phyloP scores from a whole-genome alignment of 2,329 filamentous ascomycete species.

The Pyricularia pennisetigena region DNA sequence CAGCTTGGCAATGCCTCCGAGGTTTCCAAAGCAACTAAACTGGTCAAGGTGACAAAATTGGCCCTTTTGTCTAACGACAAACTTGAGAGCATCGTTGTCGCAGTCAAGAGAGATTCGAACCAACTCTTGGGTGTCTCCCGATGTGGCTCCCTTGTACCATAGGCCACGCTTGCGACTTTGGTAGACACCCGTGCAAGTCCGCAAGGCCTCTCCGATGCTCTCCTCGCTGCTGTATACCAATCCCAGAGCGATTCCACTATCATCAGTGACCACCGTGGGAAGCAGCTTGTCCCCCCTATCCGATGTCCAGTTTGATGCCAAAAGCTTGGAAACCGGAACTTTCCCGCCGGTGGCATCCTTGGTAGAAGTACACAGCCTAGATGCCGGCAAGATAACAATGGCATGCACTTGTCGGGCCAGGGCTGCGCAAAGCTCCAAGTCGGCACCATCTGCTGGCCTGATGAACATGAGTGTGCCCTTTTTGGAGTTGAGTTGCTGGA shows the following conservation, averaged over 20 bases:
- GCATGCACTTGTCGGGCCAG: slow-evolving; percentile 40
- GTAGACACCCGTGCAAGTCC: slow-evolving; percentile 74
- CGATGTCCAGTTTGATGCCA: slow-evolving; percentile 67
- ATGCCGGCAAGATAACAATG: slow-evolving; percentile 67
- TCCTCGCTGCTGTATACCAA: slow-evolving; percentile 91
- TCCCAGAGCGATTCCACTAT: slow-evolving; percentile 73
- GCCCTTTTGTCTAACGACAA: slow-evolving; percentile 82
- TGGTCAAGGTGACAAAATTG: slow-evolving; percentile 91
- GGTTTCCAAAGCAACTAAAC: slow-evolving; percentile 84
- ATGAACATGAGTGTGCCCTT: slow-evolving; percentile 40
- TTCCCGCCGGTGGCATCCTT: slow-evolving; percentile 43
- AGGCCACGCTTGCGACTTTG: slow-evolving; percentile 91
- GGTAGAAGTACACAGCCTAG: slow-evolving; percentile 53
- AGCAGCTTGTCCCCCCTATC: slow-evolving; percentile 78
- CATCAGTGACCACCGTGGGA: slow-evolving; percentile 85
- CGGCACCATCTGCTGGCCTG: slow-evolving; percentile 35
- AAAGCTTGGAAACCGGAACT: slow-evolving; percentile 59
- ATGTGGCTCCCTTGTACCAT: slow-evolving; percentile 95
- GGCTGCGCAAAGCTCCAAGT: slow-evolving; percentile 36
- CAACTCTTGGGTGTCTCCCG: slow-evolving; percentile 86
- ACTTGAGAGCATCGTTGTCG: slow-evolving; percentile 85
- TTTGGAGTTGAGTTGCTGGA: slow-evolving; percentile 21
- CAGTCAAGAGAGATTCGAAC: slow-evolving; percentile 81
- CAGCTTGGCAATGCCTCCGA: slow-evolving; percentile 69
- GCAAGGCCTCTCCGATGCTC: slow-evolving; percentile 78